Evolutionary conservation across 2,329 filamentous ascomycete genomes (phyloP).

Genomic region (Nemania abortiva): DNA sequence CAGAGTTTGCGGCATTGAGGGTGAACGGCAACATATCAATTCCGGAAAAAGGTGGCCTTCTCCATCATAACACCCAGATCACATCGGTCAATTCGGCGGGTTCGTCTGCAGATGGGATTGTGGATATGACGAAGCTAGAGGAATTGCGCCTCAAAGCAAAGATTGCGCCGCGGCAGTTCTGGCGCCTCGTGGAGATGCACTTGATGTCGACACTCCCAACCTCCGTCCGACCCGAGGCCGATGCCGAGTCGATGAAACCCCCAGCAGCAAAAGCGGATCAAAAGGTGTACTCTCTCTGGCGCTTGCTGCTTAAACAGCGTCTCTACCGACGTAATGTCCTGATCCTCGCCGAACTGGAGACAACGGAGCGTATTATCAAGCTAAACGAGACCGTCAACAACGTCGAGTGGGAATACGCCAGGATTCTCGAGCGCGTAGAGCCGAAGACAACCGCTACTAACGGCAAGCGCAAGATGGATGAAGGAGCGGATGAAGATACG

Average conservation of each 20-base stretch:
- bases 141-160: conserved; percentile 72
- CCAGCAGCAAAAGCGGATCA: conserved; percentile 65
- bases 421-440: conserved; percentile 63
- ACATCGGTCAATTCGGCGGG: conserved; percentile 40
- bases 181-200: conserved; percentile 80
- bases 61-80: conserved; percentile 48
- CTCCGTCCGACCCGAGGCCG: conserved; percentile 65
- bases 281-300: conserved; percentile 77
- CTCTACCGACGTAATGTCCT: conserved; percentile 82
- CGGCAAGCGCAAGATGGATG: conserved; percentile 62
- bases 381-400: conserved; percentile 75
- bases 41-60: conserved; percentile 59
- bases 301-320: conserved; percentile 79
- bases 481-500: conserved; percentile 43
- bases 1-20: conserved; percentile 68
- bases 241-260: conserved; percentile 50
- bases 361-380: conserved; percentile 76
- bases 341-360: conserved; percentile 75
- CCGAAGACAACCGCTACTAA: conserved; percentile 45
- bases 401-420: conserved; percentile 80
- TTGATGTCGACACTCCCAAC: conserved; percentile 71
- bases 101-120: conserved; percentile 59
- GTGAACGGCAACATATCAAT: conserved; percentile 66
- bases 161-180: conserved; percentile 82
- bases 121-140: conserved; percentile 69